phyloP scores from a whole-genome alignment of 163 green algal genomes.

The Volvox carteri region DNA sequence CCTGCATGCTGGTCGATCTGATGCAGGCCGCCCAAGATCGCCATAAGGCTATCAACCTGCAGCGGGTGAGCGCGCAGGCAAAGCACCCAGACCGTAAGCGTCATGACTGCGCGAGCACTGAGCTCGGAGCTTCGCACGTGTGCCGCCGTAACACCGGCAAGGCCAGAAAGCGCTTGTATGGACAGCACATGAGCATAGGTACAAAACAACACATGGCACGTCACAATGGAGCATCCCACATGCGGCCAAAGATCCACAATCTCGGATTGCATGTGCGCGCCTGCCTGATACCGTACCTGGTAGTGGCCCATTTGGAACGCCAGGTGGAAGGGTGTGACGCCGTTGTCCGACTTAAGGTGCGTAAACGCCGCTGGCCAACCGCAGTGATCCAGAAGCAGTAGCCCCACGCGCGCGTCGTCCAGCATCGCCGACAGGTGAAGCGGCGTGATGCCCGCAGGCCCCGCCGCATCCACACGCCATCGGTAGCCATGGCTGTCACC shows the following conservation, averaged over 20 bases:
- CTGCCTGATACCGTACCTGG: no score
- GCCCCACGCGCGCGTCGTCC: conserved; percentile 60
- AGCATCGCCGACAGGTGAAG: conserved; percentile 81
- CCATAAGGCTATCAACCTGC: conserved; percentile 48
- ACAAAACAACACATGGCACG: no score
- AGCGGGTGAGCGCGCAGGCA: neutral
- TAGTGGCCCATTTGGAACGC: conserved; percentile 77
- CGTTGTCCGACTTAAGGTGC: conserved; percentile 55
- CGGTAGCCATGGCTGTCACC: conserved; percentile 59
- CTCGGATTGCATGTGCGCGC: no score
- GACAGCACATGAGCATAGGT: no score
- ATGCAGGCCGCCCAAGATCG: conserved; percentile 28
- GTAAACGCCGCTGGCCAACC: conserved; percentile 65
- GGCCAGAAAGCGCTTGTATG: no score
- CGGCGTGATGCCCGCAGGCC: conserved; percentile 75
- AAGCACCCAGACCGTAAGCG: no score
- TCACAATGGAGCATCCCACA: no score
- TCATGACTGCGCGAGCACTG: no score
- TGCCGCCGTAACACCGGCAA: no score
- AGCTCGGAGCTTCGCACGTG: no score
- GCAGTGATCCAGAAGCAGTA: conserved; percentile 70
- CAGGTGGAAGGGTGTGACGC: conserved; percentile 78
- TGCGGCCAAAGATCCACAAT: no score
- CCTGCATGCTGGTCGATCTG: conserved; percentile 18
- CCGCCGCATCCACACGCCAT: conserved; percentile 62